These are phyloP conservation scores for Rhytidhysteron rufulum DNA, from an alignment of 2,329 filamentous ascomycete species.

Conservation along the genomic window DNA sequence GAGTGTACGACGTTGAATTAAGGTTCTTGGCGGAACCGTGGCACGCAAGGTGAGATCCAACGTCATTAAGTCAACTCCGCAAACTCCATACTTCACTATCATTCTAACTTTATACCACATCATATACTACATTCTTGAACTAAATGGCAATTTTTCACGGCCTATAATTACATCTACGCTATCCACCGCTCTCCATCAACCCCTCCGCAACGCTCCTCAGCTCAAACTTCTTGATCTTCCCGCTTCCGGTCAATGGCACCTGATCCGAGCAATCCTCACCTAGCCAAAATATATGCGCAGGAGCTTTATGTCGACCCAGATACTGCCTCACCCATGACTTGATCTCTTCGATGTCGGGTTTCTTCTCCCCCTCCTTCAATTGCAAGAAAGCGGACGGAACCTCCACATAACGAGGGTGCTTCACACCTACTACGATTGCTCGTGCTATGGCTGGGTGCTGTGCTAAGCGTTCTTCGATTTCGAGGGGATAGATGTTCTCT, in stretches of 20 bases:
- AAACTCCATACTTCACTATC: no score
- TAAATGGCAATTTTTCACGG: no score
- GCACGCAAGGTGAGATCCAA: no score
- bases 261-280: conserved; percentile 46
- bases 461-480: conserved; percentile 70
- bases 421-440: conserved; percentile 68
- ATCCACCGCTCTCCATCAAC: no score
- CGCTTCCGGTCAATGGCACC: conserved; percentile 42
- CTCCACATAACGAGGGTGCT: conserved; percentile 69
- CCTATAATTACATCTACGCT: no score
- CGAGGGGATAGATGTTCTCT: conserved; percentile 57
- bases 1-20: no score
- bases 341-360: conserved; percentile 29
- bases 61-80: no score
- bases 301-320: conserved; percentile 49
- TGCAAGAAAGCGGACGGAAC: conserved; percentile 64
- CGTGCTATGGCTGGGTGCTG: conserved; percentile 58
- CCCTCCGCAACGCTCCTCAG: not conserved
- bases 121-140: no score
- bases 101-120: no score
- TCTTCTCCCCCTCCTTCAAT: conserved; percentile 17
- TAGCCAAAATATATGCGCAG: conserved; percentile 72
- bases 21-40: no score
- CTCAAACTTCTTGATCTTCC: conserved; percentile 45
- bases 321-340: conserved; percentile 35